Evolutionary conservation across 805 yeast species (phyloP), one percentile per base, ranked within the genome.

Genomic region (Millerozyma acaciae): DNA sequence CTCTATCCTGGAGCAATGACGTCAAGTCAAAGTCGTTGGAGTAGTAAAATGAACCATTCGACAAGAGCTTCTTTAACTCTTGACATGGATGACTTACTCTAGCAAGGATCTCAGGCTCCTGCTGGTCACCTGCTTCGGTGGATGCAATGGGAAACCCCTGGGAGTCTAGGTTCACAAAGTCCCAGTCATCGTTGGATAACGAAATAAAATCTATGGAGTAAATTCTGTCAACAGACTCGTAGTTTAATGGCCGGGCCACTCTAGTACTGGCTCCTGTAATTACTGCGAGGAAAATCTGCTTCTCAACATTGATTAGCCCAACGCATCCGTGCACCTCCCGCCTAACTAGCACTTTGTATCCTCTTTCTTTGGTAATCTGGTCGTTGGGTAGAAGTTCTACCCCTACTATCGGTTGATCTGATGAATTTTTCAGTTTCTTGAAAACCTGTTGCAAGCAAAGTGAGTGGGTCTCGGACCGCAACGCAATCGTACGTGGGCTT

Each of bases 11-110:
- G 41, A 93, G 62, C 5, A 81, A 68, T n/a, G 87, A 81, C 0
- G 98, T 93, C 46, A 93, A 62, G 57, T 93, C 98, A 57, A 88
- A 93, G 60, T 88, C 90, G 4, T 87, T 80, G 34, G 96, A 85
- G 61, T 82, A 93, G 59, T 85, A 90, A 53, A 93, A 93, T 1
- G 95, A 85, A 3, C 97, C 97, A 51, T 84, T 84, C 16, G 81
- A 71, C 32, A 93, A 62, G 28, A 93, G 65, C 56, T 86, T 88
- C 45, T 80, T 75, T 39, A 93, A 55, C 33, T 83, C 93, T 28
- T 68, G 70, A 51, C 97, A 88, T 0, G 97, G 97, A 49, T 90
- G 95, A 8, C 53, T 52, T 4, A 46, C 47, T 14, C 61, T 50
- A 5, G 45, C 33, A 8, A 37, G 48, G 33, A 35, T 40, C 16